Conservation (phyloP, 306 rosid species). For the Neltuma alba region DNA sequence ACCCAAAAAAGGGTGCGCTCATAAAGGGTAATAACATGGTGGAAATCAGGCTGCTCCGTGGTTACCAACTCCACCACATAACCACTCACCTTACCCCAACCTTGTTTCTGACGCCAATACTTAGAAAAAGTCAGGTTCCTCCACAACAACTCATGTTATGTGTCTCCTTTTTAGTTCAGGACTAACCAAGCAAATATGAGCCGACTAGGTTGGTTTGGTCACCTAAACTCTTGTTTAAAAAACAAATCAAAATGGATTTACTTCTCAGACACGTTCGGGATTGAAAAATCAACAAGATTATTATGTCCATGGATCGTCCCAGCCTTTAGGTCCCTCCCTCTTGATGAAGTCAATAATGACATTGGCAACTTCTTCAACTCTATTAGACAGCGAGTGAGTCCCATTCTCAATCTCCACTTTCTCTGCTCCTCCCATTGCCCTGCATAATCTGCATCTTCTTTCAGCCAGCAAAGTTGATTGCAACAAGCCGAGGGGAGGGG, state of each 20-base stretch:
- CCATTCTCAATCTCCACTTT: conserved; percentile 87
- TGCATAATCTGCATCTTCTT: conserved; percentile 74
- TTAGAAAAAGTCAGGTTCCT: too few relatives aligned
- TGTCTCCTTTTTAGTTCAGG: background rate
- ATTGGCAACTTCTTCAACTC: conserved; percentile 75
- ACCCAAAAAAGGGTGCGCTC: too few relatives aligned
- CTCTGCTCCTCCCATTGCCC: conserved; percentile 93
- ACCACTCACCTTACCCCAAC: too few relatives aligned
- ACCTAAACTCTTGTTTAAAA: background rate
- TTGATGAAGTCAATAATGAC: conserved; percentile 76
- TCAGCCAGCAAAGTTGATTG: too few relatives aligned
- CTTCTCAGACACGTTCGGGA: background rate
- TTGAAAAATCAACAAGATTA: too few relatives aligned
- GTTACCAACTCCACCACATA: too few relatives aligned
- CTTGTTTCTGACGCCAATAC: too few relatives aligned
- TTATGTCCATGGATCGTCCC: conserved; percentile 97
- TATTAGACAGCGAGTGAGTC: conserved; percentile 86
- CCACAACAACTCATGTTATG: background rate
- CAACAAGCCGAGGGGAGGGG: too few relatives aligned
- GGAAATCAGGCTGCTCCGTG: too few relatives aligned
- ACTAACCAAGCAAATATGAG: background rate
- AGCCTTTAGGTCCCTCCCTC: conserved; percentile 93
- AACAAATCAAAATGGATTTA: background rate
- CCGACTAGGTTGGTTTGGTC: background rate
- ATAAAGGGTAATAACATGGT: too few relatives aligned